Evolutionary conservation across 306 rosid species (phyloP).

Genomic region (Spatholobus suberectus): DNA sequence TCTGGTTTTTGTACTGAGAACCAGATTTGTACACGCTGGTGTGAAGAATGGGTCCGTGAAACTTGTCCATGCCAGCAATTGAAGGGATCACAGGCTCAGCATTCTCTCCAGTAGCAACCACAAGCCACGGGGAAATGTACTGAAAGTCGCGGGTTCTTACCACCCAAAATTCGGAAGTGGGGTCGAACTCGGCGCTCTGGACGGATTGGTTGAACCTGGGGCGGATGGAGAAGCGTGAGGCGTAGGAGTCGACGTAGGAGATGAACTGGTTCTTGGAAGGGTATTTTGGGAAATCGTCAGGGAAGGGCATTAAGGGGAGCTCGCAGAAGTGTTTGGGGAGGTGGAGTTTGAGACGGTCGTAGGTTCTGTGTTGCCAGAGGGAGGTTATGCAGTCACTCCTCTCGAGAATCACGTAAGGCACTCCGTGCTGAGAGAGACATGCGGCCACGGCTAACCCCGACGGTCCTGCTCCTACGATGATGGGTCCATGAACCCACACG

Average conservation of each 20-base stretch:
- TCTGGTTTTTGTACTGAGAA: conserved; percentile 51
- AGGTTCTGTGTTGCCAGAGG: conserved; percentile 69
- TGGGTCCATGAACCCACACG: conserved; percentile 63
- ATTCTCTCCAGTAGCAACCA: conserved; percentile 86
- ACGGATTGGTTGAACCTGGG: conserved; percentile 76
- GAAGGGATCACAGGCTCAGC: conserved; percentile 73
- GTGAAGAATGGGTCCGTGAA: conserved; percentile 55
- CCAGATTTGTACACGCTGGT: conserved; percentile 70
- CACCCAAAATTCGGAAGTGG: conserved; percentile 50
- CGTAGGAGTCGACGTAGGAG: conserved; percentile 71
- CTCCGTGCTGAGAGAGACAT: conserved; percentile 59
- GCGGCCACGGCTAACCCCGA: conserved; percentile 85
- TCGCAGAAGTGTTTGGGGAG: conserved; percentile 78
- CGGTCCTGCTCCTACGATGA: conserved; percentile 43
- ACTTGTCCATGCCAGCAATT: conserved; percentile 59
- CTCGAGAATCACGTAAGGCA: conserved; percentile 70
- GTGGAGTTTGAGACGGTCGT: conserved; percentile 84
- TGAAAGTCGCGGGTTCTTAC: conserved; percentile 54
- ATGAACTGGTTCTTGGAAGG: conserved; percentile 77
- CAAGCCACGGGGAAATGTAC: conserved; percentile 71
- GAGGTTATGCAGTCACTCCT: conserved; percentile 68
- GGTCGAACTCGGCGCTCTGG: conserved; percentile 53
- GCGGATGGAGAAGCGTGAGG: conserved; percentile 58
- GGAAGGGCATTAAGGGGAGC: conserved; percentile 73
- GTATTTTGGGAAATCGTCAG: conserved; percentile 69